Evolutionary conservation across 208 protist species (phyloP).

Genomic region (Wallacemonas sp.): DNA sequence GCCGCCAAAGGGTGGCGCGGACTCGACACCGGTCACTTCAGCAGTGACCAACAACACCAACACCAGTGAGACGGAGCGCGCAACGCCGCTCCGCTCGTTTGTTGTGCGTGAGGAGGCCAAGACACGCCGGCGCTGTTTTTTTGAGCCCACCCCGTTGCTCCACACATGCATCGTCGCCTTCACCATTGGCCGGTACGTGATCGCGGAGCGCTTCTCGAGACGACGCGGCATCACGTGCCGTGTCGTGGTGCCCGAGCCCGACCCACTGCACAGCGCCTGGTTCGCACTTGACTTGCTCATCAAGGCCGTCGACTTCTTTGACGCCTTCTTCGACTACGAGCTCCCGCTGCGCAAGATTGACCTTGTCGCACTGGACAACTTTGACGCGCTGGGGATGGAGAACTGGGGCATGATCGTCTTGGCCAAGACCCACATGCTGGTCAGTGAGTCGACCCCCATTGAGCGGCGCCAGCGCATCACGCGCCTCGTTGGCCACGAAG

Average conservation of each 20-base stretch:
- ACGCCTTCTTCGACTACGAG: conserved; percentile 83
- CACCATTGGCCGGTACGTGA: conserved; percentile 91
- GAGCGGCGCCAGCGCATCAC: conserved; percentile 79
- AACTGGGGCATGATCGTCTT: conserved; percentile 94
- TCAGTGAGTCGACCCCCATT: conserved; percentile 47
- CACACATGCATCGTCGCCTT: conserved; percentile 77
- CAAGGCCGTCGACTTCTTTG: conserved; percentile 82
- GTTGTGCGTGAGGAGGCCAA: background rate
- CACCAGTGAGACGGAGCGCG: background rate
- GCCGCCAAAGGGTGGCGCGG: too few species aligned
- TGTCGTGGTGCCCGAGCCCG: conserved; percentile 48
- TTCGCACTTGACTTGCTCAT: conserved; percentile 92
- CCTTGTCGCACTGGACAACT: conserved; percentile 42
- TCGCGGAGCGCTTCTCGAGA: conserved; percentile 62
- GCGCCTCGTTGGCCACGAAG: conserved; percentile 92
- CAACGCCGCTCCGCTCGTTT: background rate
- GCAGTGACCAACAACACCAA: too few species aligned
- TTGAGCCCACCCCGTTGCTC: conserved; percentile 49
- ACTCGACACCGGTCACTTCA: too few species aligned
- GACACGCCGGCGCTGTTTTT: conserved; percentile 25
- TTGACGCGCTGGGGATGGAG: conserved; percentile 71
- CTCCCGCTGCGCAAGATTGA: conserved; percentile 94
- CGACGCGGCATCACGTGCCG: conserved; percentile 47
- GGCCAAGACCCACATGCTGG: conserved; percentile 64
- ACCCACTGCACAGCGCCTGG: conserved; percentile 36